A percentile compares a stretch with the other conserved stretches of the same genome.
Conservation (phyloP, 1,284 basidiomycete genomes). For the Microbotryum saponariae region DNA sequence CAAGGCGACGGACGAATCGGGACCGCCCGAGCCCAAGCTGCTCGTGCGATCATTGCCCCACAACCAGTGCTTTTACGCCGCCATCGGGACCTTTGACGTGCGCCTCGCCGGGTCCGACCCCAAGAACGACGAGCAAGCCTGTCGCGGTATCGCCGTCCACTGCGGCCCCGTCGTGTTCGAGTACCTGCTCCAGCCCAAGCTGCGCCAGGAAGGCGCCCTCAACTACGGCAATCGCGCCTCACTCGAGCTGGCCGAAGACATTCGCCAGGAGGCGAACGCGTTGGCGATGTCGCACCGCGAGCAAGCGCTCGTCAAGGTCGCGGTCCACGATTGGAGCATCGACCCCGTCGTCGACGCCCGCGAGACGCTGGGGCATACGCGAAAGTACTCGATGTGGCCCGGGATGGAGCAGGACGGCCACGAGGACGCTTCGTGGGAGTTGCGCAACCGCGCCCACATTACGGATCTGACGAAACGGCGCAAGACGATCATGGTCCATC, state of each 20-base stretch:
- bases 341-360: conserved; percentile 41
- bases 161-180: conserved; percentile 52
- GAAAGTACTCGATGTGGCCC: conserved; percentile 14
- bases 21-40: conserved; percentile 13
- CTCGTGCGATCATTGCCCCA: conserved; percentile 49
- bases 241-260: conserved; percentile 55
- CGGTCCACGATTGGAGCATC: conserved; percentile 36
- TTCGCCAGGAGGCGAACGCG: conserved; percentile 52
- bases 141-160: conserved; percentile 62
- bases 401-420: conserved; percentile 19
- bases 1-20: background rate
- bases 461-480: conserved; percentile 9
- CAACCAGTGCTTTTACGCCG: conserved; percentile 54
- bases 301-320: conserved; percentile 42
- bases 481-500: conserved; percentile 31
- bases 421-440: conserved; percentile 17
- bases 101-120: conserved; percentile 68
- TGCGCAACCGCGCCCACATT: conserved; percentile 21
- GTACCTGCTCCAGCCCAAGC: conserved; percentile 55
- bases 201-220: conserved; percentile 44
- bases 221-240: conserved; percentile 47
- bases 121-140: conserved; percentile 59
- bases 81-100: conserved; percentile 57
- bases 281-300: conserved; percentile 44
- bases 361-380: conserved; percentile 33